Conservation (phyloP, 441 rosid species). For the Brassica balearica region DNA sequence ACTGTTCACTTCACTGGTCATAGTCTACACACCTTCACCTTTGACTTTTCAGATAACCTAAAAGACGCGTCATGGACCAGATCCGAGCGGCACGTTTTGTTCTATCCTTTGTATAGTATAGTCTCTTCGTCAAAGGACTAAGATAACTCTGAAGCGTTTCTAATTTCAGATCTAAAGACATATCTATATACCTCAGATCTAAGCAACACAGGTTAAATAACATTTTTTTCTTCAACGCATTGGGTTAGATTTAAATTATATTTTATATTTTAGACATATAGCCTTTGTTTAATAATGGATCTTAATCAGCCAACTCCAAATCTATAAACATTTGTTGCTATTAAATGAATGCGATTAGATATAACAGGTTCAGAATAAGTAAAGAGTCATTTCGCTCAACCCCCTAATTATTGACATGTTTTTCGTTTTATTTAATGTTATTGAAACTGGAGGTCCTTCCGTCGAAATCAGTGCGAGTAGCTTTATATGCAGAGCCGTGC, state of each 20-base stretch:
- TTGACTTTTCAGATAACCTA: conserved; percentile 23
- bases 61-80: conserved; percentile 33
- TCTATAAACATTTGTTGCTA: background rate
- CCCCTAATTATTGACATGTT: background rate
- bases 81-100: conserved; percentile 28
- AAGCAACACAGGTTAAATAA: conserved; percentile 1
- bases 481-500: too few relatives aligned
- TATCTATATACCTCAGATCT: background rate
- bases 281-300: background rate
- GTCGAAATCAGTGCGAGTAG: too few relatives aligned
- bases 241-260: background rate
- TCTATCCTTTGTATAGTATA: background rate
- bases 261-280: background rate
- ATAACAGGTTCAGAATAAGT: background rate
- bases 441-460: too few relatives aligned
- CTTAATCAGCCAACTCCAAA: conserved; percentile 6
- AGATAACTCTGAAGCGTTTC: background rate
- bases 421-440: background rate
- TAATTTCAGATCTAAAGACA: background rate
- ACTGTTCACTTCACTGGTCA: conserved; percentile 19
- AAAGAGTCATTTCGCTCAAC: background rate
- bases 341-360: background rate
- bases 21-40: background rate
- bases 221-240: background rate
- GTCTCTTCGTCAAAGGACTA: background rate